These are phyloP conservation scores for Apiospora saccharicola DNA, from an alignment of 2,329 filamentous ascomycete species.

Conservation along the genomic window DNA sequence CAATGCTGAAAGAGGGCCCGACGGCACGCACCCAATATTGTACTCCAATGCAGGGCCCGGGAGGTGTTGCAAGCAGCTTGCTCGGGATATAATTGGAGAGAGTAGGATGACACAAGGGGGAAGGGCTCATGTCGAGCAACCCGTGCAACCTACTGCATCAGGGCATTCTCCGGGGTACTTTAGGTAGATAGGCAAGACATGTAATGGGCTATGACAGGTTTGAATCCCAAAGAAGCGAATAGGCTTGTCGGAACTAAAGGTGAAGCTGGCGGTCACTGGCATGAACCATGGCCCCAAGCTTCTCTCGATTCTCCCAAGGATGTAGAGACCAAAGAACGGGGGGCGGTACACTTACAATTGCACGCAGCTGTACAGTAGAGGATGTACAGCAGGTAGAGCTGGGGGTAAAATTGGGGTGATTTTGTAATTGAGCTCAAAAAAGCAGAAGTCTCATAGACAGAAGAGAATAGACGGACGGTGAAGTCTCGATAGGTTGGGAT, in stretches of 20 bases:
- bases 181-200: background rate
- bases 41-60: background rate
- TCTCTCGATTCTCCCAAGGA: background rate
- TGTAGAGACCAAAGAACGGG: background rate
- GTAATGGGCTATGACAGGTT: background rate
- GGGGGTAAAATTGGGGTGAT: background rate
- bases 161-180: background rate
- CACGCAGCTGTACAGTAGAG: background rate
- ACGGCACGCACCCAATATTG: background rate
- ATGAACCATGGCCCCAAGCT: constrained; percentile 2
- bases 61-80: constrained; percentile 5
- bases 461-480: background rate
- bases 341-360: constrained; percentile 1
- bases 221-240: constrained; percentile 10
- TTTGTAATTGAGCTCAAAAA: background rate
- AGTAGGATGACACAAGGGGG: background rate
- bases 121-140: constrained; percentile 4
- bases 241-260: constrained; percentile 9
- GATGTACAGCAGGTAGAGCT: constrained; percentile 11
- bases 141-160: constrained; percentile 3
- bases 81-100: background rate
- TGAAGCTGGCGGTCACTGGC: constrained; percentile 11
- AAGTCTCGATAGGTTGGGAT: constrained; percentile 18
- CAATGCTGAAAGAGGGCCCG: background rate
- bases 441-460: constrained; percentile 19